Base-by-base conservation (phyloP, 257 asterid genomes). In the Anisodus tanguticus region DNA sequence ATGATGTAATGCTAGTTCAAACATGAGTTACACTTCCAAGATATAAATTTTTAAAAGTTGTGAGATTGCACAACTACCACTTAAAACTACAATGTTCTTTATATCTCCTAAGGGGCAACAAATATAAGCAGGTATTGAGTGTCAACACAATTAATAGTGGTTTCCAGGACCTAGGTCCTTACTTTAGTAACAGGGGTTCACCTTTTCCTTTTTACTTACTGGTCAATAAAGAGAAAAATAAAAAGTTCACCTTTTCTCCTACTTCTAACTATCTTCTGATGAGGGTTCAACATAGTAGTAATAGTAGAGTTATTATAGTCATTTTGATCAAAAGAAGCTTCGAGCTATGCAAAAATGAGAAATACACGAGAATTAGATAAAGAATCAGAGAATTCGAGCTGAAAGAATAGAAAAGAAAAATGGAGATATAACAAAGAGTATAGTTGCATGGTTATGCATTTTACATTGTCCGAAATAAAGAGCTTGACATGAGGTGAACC, bases 51-150 rank as follows among this genome's bases (percentile, higher is more conserved):
- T 17, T 9, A 45, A 45, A 45, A 71, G 55, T 10, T 72, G 80
- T 47, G 41, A 31, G 15, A 47, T 5, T 4, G 59, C 80, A 72
- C 80, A 72, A 72, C 59, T 72, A 72, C 41, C 41, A n/a, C 80
- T 47, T 45, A 31, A 72, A 41, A 70, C 13, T 72, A 72, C 41
- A 72, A 49, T 22, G 3, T 72, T 47, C 80, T 19, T 41, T 49
- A 10, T 47, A 47, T 10, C 59, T 72, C 47, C 41, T 10, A 72
- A 72, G 39, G 55, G 39, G 41, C 80, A 72, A 11, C 57, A 72
- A 72, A n/a, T 47, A 72, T 72, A 72, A 47, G 80, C 39, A 72
- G 37, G n/a, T 19, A n/a, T 72, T 72, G 80, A 70, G 57, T 10
- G 59, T n/a, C 41, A 72, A 43, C 80, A 72, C 80, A 72, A 47